Base-by-base conservation (phyloP, 2,329 filamentous ascomycete genomes). In the Aureobasidium pullulans region DNA sequence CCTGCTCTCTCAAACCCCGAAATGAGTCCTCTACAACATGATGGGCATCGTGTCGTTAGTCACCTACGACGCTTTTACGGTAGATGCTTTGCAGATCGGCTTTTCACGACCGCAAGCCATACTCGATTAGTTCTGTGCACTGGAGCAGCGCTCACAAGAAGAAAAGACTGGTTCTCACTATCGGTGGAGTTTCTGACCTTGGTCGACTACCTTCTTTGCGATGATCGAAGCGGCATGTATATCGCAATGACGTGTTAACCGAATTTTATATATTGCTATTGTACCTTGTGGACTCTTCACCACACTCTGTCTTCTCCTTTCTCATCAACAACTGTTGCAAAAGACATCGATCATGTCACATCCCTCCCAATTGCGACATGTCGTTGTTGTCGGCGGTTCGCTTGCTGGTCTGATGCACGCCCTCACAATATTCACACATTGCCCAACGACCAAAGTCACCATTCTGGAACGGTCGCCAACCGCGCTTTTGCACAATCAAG, bases 401-500 rank as follows among this genome's bases (percentile, higher is more conserved):
- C 63, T 70, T 1, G 66, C 66, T 11, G 66, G 66, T 13, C 59
- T 70, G 2, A 68, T 68, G 64, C 65, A 69, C 46, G 66, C 66
- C 19, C 54, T 69, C 32, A 60, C 59, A 2, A 46, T 69, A 13
- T 62, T 66, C 8, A 66, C 66, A 5, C 62, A 67, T 16, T 64
- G 64, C 9, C 59, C 62, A 6, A 61, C 64, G 29, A 64, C 65
- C 16, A 62, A 59, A 36, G 61, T 71, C 44, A 65, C 64, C 2
- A 70, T 71, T 13, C 68, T 79, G 2, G 76, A 79, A 63, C 74
- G 77, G 16, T 75, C 75, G 37, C 69, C 73, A 0, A 71, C 70
- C 0, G 58, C 62, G 1, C 64, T 79, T n/a, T 67, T 79, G 6
- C 76, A 78, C 61, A 74, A 78, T 61, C 76, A 79, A 66, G 77